Evolutionary conservation across 345 rosid species (phyloP).

Genomic region (Aquilaria malaccensis): DNA sequence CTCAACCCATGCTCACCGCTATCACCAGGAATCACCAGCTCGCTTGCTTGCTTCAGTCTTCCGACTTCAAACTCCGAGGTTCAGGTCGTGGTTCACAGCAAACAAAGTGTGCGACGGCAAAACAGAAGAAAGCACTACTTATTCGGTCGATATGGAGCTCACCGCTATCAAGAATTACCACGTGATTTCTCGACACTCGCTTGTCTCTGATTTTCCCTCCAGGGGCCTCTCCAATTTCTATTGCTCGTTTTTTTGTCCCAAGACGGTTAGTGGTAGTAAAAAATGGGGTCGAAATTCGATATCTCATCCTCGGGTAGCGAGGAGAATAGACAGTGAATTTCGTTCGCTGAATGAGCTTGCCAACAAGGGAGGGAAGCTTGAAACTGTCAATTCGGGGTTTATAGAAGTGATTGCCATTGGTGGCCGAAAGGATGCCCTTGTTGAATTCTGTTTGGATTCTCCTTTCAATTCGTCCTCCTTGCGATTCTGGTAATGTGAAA

Average conservation of each 20-base stretch:
- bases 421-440: conserved; percentile 66
- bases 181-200: conserved; percentile 19
- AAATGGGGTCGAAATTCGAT: conserved; percentile 11
- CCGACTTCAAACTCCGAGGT: no score
- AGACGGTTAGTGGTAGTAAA: background rate
- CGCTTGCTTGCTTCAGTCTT: no score
- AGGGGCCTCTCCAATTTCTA: conserved; percentile 1
- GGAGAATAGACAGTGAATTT: conserved; percentile 22
- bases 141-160: conserved; percentile 19
- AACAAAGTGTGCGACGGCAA: no score
- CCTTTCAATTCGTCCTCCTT: conserved; percentile 51
- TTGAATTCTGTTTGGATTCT: conserved; percentile 70
- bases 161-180: conserved; percentile 26
- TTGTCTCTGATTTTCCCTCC: conserved; percentile 10
- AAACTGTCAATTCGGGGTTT: conserved; percentile 14
- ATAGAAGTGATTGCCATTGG: conserved; percentile 77
- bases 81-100: no score
- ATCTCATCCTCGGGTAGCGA: conserved; percentile 20
- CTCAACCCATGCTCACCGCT: no score
- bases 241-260: conserved; percentile 6
- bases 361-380: conserved; percentile 2
- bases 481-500: conserved; percentile 59
- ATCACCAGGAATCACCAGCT: no score
- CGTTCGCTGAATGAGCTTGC: conserved; percentile 12
- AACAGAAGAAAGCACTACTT: conserved; percentile 11